These are phyloP conservation scores for Cryphonectria radicalis DNA, from an alignment of 2,329 filamentous ascomycete genomes.

Conservation along the genomic window DNA sequence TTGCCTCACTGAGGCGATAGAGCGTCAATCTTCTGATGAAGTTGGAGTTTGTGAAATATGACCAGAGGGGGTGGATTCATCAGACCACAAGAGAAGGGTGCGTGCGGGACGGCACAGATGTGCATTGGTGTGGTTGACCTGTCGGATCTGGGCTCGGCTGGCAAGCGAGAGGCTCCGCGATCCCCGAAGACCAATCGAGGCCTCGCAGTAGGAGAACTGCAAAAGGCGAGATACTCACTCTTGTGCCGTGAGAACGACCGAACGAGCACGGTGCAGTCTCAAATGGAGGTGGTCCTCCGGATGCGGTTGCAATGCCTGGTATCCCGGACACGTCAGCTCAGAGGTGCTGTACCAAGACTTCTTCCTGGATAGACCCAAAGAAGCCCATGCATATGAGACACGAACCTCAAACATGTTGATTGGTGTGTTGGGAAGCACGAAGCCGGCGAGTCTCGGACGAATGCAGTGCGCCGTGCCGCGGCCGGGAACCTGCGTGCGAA, in stretches of 20 bases:
- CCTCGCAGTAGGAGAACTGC: not conserved
- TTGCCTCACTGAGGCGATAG: not conserved
- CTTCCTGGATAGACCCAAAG: too few relatives aligned
- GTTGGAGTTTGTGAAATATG: not conserved
- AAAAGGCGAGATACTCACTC: slow-evolving; percentile 57
- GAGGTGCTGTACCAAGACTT: not conserved
- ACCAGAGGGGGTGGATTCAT: not conserved
- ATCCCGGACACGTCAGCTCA: slow-evolving; percentile 7
- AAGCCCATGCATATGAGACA: not conserved
- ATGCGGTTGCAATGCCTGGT: slow-evolving; percentile 44
- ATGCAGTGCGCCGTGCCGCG: slow-evolving; percentile 7
- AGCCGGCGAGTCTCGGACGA: slow-evolving; percentile 6
- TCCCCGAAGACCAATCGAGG: not conserved
- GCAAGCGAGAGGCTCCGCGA: not conserved
- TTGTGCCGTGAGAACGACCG: slow-evolving; percentile 77
- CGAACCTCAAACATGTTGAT: slow-evolving; percentile 29
- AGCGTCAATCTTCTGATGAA: not conserved
- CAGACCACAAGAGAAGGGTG: not conserved
- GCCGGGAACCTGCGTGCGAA: not conserved
- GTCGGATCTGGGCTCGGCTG: not conserved
- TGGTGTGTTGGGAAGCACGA: not conserved
- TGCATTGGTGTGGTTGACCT: slow-evolving; percentile 12
- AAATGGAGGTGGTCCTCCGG: slow-evolving; percentile 77
- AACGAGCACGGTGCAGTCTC: slow-evolving; percentile 81
- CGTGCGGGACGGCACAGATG: not conserved